phyloP scores from a whole-genome alignment of 371 early-diverging fungal species.

The Mitosporidium daphniae region DNA sequence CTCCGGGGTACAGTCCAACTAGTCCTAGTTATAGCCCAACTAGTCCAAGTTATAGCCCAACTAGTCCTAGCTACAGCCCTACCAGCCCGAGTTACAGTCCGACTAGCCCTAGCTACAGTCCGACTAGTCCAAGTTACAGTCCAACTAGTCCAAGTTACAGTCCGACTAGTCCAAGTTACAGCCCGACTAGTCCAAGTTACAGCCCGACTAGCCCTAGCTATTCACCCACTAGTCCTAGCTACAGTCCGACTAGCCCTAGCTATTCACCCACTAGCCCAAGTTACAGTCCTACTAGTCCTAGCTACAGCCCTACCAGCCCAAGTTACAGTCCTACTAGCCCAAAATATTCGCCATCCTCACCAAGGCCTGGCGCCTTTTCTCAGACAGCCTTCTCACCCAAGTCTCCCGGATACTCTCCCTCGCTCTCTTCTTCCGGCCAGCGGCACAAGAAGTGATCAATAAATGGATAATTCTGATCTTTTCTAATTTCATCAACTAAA shows the following conservation, averaged over 20 bases:
- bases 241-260: slow-evolving; percentile 4
- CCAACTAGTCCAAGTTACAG: slow-evolving; percentile 25
- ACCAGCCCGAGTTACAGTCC: slow-evolving; percentile 15
- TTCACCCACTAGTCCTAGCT: slow-evolving; percentile 21
- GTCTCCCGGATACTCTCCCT: not conserved
- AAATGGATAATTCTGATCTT: too few relatives aligned
- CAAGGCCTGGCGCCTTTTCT: too few relatives aligned
- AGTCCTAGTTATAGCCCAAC: slow-evolving; percentile 14
- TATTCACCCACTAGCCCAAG: slow-evolving; percentile 2
- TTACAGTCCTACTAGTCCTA: slow-evolving; percentile 1
- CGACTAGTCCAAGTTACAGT: slow-evolving; percentile 23
- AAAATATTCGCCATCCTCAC: slow-evolving; percentile 2
- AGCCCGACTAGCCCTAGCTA: slow-evolving; percentile 25
- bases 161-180: slow-evolving; percentile 25
- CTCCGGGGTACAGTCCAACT: slow-evolving; percentile 10
- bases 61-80: slow-evolving; percentile 5
- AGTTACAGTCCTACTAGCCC: slow-evolving; percentile 1
- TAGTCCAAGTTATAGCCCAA: slow-evolving; percentile 5
- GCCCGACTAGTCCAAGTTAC: slow-evolving; percentile 24
- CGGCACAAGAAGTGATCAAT: too few relatives aligned
- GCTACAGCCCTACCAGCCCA: not conserved
- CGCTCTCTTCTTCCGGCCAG: too few relatives aligned
- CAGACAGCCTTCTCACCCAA: not conserved
- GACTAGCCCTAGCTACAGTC: slow-evolving; percentile 35
- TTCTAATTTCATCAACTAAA: too few relatives aligned